A percentile compares a stretch with the other conserved stretches of the same genome.
Conservation (phyloP, 345 rosid species). For the Noccaea caerulescens region DNA sequence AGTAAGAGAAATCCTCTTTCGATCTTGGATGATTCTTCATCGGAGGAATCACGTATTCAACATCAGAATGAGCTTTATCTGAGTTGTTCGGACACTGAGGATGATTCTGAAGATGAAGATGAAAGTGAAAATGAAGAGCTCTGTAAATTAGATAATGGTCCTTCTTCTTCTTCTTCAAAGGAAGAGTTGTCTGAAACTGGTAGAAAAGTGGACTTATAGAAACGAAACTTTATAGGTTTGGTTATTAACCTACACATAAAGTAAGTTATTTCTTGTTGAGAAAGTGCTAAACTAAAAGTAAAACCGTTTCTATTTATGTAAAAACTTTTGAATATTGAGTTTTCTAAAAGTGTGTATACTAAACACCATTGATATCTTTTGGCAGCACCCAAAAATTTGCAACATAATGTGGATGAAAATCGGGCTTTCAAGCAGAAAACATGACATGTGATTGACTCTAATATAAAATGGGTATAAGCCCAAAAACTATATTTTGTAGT, state of each 20-base stretch:
- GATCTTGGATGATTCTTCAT: constrained; percentile 54
- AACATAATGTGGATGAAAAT: constrained; percentile 1
- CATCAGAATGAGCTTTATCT: constrained; percentile 24
- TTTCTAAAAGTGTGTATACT: background rate
- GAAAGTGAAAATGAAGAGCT: constrained; percentile 24
- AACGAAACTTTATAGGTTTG: constrained; percentile 6
- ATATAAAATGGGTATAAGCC: constrained; percentile 2
- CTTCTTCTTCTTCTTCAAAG: constrained; percentile 8
- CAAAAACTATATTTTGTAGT: background rate
- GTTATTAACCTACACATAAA: background rate
- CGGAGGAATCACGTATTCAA: constrained; percentile 39
- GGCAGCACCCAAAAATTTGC: background rate
- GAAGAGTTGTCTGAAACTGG: constrained; percentile 14
- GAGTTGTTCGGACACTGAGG: constrained; percentile 42
- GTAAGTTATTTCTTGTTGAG: constrained; percentile 2
- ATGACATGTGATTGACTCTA: constrained; percentile 13
- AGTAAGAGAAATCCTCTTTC: constrained; percentile 59
- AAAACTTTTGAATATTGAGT: background rate
- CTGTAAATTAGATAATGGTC: constrained; percentile 7
- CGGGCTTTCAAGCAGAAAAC: constrained; percentile 4
- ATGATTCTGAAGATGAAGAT: constrained; percentile 46
- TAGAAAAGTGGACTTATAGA: background rate
- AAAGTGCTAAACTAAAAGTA: background rate
- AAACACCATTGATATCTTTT: background rate
- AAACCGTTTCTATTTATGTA: background rate